Evolutionary conservation across 1,284 basidiomycete genomes (phyloP), one percentile per base, ranked within the genome.

Genomic region (Sporisorium scitamineum): DNA sequence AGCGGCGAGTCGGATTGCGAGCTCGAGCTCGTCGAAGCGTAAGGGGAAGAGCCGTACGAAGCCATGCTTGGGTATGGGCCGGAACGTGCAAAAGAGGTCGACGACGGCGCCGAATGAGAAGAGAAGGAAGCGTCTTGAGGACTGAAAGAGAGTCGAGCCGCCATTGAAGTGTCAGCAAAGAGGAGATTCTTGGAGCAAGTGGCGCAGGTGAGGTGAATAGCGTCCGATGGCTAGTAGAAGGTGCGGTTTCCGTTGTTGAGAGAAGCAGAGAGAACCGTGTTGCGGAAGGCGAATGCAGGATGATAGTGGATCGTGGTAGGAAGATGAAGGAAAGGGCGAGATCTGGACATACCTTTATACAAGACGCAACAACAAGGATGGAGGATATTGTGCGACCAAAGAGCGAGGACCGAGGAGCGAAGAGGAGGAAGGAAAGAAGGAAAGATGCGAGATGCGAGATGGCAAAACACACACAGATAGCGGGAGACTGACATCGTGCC

Each of bases 1-100:
- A 96, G 80, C 1, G 93, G 90, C 34, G 73, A 69, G 22, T 82
- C 79, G 42, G 44, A 48, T n/a, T 61, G 54, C 53, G 69, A 65
- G 58, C 61, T 53, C 14, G 72, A 48, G 67, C 65, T 57, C 63
- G 67, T 61, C 31, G 68, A 22, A 24, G 72, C 76, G 57, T 78
- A 80, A 3, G 78, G 67, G n/a, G 76, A 78, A 13, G 71, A 66
- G n/a, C 78, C 78, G 72, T 80, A 80, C 5, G 77, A 73, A 41
- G 70, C 61, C 70, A 77, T 77, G 29, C 34, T 57, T 37, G 51
- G 20, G 50, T 45, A 60, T 5, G 53, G 31, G 20, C 37, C 54
- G 37, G 53, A 55, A 60, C 59, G 63, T 29, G 55, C 20, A 20
- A 44, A 55, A 24, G 45, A 54, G 6, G 61, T 44, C 29, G 54